A percentile compares a stretch with the other conserved stretches of the same genome.
Conservation (phyloP, 768 basidiomycete genomes). For the Collybiopsis luxurians region DNA sequence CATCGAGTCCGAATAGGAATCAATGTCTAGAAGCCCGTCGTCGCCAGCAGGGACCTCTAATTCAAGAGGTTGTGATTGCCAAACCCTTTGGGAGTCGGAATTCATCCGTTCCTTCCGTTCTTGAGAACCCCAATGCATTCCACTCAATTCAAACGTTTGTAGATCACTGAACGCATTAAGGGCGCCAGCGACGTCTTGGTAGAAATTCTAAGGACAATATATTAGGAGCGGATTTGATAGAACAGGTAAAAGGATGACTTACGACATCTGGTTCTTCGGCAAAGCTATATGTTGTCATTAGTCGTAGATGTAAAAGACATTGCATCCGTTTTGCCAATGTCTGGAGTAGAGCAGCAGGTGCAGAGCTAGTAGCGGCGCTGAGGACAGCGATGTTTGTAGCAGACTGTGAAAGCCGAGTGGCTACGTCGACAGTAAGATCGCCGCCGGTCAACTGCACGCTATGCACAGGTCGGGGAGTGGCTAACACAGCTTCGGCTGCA, state of each 20-base stretch:
- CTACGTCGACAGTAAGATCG: constrained; percentile 55
- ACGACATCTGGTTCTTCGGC: constrained; percentile 50
- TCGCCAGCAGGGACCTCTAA: constrained; percentile 10
- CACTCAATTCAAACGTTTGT: constrained; percentile 68
- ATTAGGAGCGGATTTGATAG: constrained; percentile 18
- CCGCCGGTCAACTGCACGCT: constrained; percentile 62
- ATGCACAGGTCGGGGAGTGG: constrained; percentile 65
- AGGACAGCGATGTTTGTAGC: constrained; percentile 53
- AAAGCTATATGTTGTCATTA: constrained; percentile 58
- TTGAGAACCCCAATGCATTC: constrained; percentile 72
- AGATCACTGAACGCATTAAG: constrained; percentile 62
- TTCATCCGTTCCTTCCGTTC: constrained; percentile 32
- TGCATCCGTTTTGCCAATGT: constrained; percentile 56
- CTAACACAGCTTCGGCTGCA: constrained; percentile 50
- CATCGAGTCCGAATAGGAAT: constrained; percentile 10
- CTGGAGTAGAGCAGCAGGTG: constrained; percentile 56
- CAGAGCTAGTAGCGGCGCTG: constrained; percentile 55
- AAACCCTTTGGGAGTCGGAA: constrained; percentile 42
- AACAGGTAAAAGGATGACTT: constrained; percentile 24
- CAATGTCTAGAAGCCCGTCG: not conserved
- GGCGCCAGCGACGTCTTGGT: constrained; percentile 54
- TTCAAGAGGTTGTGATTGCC: constrained; percentile 51
- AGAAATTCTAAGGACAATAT: constrained; percentile 47
- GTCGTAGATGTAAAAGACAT: constrained; percentile 60
- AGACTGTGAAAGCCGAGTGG: constrained; percentile 47